Conservation (phyloP, 2,329 filamentous ascomycete genomes). For the Colletotrichum sidae region DNA sequence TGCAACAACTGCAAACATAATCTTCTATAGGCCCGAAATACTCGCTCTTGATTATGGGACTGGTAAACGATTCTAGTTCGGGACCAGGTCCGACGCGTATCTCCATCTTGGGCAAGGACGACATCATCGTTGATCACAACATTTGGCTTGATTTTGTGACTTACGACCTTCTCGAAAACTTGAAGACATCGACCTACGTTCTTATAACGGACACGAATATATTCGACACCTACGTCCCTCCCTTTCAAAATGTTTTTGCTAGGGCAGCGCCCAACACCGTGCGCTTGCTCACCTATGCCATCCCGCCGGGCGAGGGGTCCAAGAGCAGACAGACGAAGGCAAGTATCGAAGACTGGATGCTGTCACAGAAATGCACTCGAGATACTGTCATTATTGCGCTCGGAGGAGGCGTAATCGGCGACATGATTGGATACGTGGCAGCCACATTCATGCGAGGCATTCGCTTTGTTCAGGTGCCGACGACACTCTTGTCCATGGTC, state of each 20-base stretch:
- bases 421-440: conserved; percentile 97
- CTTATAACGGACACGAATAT: conserved; percentile 98
- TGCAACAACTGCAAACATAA: conserved; percentile 12
- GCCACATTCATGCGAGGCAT: conserved; percentile 99
- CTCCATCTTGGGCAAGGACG: conserved; percentile 86
- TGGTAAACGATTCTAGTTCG: conserved; percentile 34
- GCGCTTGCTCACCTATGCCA: conserved; percentile 85
- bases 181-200: conserved; percentile 90
- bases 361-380: conserved; percentile 89
- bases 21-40: not conserved
- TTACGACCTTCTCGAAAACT: conserved; percentile 80
- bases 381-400: conserved; percentile 96
- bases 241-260: conserved; percentile 67
- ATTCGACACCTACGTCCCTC: conserved; percentile 80
- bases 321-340: conserved; percentile 95
- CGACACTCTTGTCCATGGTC: conserved; percentile 95
- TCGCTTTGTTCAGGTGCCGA: conserved; percentile 95
- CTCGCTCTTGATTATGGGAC: conserved; percentile 28
- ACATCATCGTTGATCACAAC: conserved; percentile 91
- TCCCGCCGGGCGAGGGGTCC: conserved; percentile 91
- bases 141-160: conserved; percentile 88
- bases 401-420: conserved; percentile 95
- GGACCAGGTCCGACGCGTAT: conserved; percentile 67
- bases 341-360: conserved; percentile 97
- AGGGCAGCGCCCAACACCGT: conserved; percentile 54